Conservation (phyloP, 2,329 filamentous ascomycete species). For the Ascosphaera aggregata region DNA sequence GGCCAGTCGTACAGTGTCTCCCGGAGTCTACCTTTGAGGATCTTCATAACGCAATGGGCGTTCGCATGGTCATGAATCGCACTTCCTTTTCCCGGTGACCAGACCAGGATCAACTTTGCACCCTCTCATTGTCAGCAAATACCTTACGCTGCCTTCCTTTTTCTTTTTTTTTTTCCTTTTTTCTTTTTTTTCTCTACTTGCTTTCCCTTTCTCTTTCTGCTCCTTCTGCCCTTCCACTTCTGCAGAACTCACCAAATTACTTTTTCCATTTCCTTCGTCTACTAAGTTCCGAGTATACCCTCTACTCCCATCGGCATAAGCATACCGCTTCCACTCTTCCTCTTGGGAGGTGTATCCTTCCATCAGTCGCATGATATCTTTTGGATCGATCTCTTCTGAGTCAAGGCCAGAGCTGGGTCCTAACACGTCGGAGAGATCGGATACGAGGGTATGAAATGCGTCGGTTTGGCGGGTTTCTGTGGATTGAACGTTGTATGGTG, state of each 20-base stretch:
- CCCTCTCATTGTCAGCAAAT: too few relatives aligned
- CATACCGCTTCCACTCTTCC: slow-evolving; percentile 51
- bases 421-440: slow-evolving; percentile 47
- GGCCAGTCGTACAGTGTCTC: slow-evolving; percentile 70
- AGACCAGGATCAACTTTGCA: slow-evolving; percentile 58
- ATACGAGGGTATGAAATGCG: slow-evolving; percentile 45
- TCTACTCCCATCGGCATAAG: slow-evolving; percentile 43
- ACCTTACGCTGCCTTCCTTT: too few relatives aligned
- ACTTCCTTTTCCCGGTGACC: slow-evolving; percentile 63
- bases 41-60: slow-evolving; percentile 82
- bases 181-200: too few relatives aligned
- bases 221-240: too few relatives aligned
- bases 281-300: slow-evolving; percentile 76
- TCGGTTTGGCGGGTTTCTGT: slow-evolving; percentile 6
- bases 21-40: slow-evolving; percentile 52
- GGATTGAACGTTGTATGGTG: slow-evolving; percentile 4
- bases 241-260: slow-evolving; percentile 40
- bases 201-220: too few relatives aligned
- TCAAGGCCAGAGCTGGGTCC: slow-evolving; percentile 63
- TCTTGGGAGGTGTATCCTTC: slow-evolving; percentile 44
- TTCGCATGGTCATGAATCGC: slow-evolving; percentile 78
- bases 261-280: slow-evolving; percentile 68
- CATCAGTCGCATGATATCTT: slow-evolving; percentile 51
- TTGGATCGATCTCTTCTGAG: slow-evolving; percentile 57
- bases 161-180: too few relatives aligned